phyloP scores from a whole-genome alignment of 257 asterid genomes.

The Solanum tacnaense region DNA sequence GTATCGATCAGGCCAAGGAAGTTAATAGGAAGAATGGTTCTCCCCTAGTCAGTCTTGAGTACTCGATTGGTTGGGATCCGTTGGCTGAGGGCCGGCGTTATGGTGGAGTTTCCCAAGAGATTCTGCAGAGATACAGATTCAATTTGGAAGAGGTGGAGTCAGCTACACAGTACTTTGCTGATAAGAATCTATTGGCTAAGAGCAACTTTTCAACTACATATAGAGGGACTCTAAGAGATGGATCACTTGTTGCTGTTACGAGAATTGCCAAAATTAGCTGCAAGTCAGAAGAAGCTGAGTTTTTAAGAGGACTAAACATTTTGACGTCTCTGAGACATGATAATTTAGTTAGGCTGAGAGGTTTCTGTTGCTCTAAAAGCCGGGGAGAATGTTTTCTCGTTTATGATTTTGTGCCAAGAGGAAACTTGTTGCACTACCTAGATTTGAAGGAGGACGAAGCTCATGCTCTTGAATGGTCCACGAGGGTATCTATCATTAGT shows the following conservation, averaged over 20 bases:
- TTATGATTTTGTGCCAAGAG: slow-evolving; percentile 66
- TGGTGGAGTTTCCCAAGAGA: slow-evolving; percentile 55
- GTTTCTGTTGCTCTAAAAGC: slow-evolving; percentile 79
- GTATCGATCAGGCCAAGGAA: slow-evolving; percentile 39
- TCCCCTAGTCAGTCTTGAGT: slow-evolving; percentile 82
- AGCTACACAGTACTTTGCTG: slow-evolving; percentile 79
- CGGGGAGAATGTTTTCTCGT: slow-evolving; percentile 81
- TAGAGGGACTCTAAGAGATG: slow-evolving; percentile 67
- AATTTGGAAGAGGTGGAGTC: slow-evolving; percentile 74
- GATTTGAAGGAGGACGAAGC: slow-evolving; percentile 51
- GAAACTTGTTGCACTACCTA: slow-evolving; percentile 51
- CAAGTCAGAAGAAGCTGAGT: slow-evolving; percentile 78
- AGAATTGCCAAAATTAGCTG: slow-evolving; percentile 75
- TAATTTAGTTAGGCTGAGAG: slow-evolving; percentile 60
- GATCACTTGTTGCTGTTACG: slow-evolving; percentile 65
- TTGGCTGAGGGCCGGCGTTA: slow-evolving; percentile 70
- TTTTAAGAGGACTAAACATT: slow-evolving; percentile 56
- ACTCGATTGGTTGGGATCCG: slow-evolving; percentile 91
- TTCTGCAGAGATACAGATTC: slow-evolving; percentile 51
- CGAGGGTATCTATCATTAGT: slow-evolving; percentile 56
- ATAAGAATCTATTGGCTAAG: slow-evolving; percentile 63
- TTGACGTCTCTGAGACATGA: slow-evolving; percentile 72
- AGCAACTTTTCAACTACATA: slow-evolving; percentile 60
- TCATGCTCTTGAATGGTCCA: slow-evolving; percentile 65
- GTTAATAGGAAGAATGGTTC: slow-evolving; percentile 59